Conservation (phyloP, 192 early-diverging fungal species). For the Cetraspora pellucida region DNA sequence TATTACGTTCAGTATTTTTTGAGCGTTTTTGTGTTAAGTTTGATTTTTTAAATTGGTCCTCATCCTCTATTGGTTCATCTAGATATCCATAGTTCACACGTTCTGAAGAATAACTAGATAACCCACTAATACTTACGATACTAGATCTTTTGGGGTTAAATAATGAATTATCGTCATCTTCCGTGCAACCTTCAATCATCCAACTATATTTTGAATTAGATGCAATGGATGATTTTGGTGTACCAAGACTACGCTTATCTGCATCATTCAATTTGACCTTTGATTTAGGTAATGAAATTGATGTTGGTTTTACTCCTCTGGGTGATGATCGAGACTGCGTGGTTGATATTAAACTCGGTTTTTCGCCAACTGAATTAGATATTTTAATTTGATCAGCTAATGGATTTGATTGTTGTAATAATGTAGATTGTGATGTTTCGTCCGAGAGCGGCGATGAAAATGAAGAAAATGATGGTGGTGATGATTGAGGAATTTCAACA, state of each 20-base stretch:
- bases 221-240: slow-evolving; percentile 27
- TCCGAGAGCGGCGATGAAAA: background rate
- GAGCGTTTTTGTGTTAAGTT: background rate
- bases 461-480: background rate
- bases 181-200: slow-evolving; percentile 29
- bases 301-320: background rate
- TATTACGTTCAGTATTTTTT: background rate
- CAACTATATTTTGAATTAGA: slow-evolving; percentile 36
- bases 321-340: background rate
- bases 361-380: background rate
- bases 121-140: background rate
- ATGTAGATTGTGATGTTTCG: background rate
- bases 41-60: background rate
- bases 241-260: background rate
- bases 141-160: slow-evolving; percentile 32
- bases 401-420: background rate
- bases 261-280: slow-evolving; percentile 22
- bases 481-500: background rate
- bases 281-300: background rate
- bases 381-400: background rate
- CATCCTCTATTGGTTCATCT: background rate
- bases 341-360: background rate
- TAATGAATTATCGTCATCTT: slow-evolving; percentile 31
- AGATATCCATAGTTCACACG: background rate
- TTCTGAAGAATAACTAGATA: slow-evolving; percentile 6